Percentiles rank a stretch among this genome's conserved stretches.
Conservation (phyloP, 2,329 filamentous ascomycete species). For the Hypoxylon sp. region DNA sequence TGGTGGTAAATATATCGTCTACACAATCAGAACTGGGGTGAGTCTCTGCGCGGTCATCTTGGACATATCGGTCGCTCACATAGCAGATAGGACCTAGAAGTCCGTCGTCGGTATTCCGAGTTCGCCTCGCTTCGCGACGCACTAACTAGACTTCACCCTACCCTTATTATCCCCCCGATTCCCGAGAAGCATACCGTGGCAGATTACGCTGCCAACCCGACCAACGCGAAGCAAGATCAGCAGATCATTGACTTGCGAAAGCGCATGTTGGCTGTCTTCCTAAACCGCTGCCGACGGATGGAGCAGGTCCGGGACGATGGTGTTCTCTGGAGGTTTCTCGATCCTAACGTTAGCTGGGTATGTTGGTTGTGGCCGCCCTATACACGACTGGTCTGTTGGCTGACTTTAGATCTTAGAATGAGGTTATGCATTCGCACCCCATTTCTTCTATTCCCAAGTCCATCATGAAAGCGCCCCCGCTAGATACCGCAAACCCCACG, state of each 20-base stretch:
- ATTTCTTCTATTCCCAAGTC: constrained; percentile 93
- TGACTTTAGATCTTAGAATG: constrained; percentile 66
- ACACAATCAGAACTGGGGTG: constrained; percentile 95
- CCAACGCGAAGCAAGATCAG: constrained; percentile 95
- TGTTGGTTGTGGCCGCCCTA: constrained; percentile 27
- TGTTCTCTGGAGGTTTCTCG: constrained; percentile 96
- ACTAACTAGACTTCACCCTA: constrained; percentile 90
- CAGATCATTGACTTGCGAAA: constrained; percentile 97
- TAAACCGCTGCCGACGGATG: constrained; percentile 94
- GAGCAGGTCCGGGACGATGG: constrained; percentile 90
- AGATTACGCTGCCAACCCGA: constrained; percentile 97
- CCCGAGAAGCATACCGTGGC: constrained; percentile 99
- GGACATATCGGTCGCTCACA: constrained; percentile 15
- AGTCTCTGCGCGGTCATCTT: constrained; percentile 38
- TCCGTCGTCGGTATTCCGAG: constrained; percentile 93
- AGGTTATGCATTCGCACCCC: constrained; percentile 93
- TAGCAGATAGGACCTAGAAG: constrained; percentile 80
- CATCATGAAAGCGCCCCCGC: constrained; percentile 90
- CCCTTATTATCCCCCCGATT: constrained; percentile 93
- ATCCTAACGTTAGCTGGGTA: constrained; percentile 99
- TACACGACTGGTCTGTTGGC: constrained; percentile 12
- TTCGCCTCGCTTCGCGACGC: constrained; percentile 91
- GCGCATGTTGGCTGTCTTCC: constrained; percentile 93
- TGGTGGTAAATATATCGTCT: constrained; percentile 93
- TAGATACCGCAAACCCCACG: constrained; percentile 92